These are phyloP conservation scores for Neoarthrinium moseri DNA, from an alignment of 2,329 filamentous ascomycete genomes.

Conservation along the genomic window DNA sequence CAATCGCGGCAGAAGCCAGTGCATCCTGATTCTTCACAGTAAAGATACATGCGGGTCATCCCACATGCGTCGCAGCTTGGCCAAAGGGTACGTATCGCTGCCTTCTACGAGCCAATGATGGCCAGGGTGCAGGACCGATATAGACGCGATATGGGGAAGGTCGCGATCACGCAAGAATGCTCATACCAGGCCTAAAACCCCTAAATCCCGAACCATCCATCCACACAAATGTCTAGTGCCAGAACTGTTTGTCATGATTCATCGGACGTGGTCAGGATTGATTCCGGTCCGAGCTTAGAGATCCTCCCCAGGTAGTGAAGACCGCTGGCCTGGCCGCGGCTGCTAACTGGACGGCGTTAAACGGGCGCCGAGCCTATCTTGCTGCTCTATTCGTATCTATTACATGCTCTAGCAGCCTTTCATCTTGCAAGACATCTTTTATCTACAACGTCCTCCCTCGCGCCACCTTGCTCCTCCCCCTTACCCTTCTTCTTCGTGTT, in stretches of 20 bases:
- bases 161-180: conserved; percentile 12
- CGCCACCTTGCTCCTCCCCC: neutral
- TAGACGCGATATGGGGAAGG: conserved; percentile 6
- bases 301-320: neutral
- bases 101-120: conserved; percentile 1
- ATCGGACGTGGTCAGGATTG: conserved; percentile 2
- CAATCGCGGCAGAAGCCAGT: neutral
- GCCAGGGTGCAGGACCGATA: conserved; percentile 1
- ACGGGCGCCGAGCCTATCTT: conserved; percentile 6
- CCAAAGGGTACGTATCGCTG: neutral
- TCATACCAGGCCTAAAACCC: conserved; percentile 6
- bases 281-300: conserved; percentile 5
- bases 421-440: neutral
- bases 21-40: too few relatives aligned
- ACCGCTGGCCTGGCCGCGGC: neutral
- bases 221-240: neutral
- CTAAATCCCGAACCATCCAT: neutral
- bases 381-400: neutral
- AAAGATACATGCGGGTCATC: conserved; percentile 9
- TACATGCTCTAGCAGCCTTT: neutral
- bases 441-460: conserved; percentile 1
- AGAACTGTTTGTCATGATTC: conserved; percentile 9
- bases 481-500: conserved; percentile 3
- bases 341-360: conserved; percentile 1
- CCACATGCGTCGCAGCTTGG: conserved; percentile 11